Base-by-base conservation (phyloP, 139 green algal genomes). In the Mesotaenium endlicherianum region DNA sequence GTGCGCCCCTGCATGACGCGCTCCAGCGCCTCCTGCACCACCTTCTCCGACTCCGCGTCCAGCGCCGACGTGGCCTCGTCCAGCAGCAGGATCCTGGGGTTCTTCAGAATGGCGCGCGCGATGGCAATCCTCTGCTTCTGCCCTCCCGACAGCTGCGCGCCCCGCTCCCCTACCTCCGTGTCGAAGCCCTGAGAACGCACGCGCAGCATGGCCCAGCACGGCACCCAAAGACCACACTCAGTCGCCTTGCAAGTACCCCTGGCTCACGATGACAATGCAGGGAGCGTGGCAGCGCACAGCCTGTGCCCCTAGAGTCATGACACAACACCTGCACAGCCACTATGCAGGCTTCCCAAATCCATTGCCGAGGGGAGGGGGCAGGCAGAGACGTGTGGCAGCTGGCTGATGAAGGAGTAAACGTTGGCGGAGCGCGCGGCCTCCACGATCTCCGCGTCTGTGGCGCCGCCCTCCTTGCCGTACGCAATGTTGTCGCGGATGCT, bases 41-140 rank as follows among this genome's bases (percentile, higher is more conserved):
- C 0, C 26, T 49, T 40, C 83, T 95, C 93, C 42, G 80, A 92
- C 71, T 93, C 87, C 0, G 91, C 93, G 88, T 98, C 95, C 67
- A 98, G 89, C 1, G 95, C 95, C 0, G 31, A 92, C 0, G 95
- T 98, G 17, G 95, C 95, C 88, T 97, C 94, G 70, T 97, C 93
- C 76, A 97, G 88, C 45, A 98, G 94, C 80, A 98, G 90, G 45
- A 97, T 81, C 3, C 89, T 53, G 44, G 94, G 93, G 41, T 91
- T 80, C 34, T 92, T 88, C 20, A 98, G 87, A 6, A 98, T 89
- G 6, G 95, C 95, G 0, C 95, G 80, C 0, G 95, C 95, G 34
- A 98, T 97, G 41, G 95, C 95, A 34, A 98, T 93, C 16, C 95
- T 91, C 90, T 98, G 95, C 89, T 95, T 95, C 88, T 97, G 94